Conservation (phyloP, 148 eudicot species). For the Rhododendron molle region DNA sequence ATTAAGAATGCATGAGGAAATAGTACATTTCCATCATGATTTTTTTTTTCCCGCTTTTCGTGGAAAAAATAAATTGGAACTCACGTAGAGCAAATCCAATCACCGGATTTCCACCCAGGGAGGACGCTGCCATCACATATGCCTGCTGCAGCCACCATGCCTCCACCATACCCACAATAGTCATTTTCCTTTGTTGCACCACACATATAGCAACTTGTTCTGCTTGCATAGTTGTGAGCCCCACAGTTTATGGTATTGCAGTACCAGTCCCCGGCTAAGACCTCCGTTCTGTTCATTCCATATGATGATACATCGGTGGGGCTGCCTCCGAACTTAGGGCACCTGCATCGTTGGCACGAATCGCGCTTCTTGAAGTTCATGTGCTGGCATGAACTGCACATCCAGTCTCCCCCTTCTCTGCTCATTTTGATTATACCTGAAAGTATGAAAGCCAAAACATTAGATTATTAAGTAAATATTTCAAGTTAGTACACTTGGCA, state of each 20-base stretch:
- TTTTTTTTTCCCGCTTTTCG: background rate
- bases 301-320: constrained; percentile 34
- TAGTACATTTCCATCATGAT: background rate
- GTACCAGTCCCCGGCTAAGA: constrained; percentile 85
- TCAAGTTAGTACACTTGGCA: background rate
- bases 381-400: constrained; percentile 77
- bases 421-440: constrained; percentile 35
- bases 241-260: constrained; percentile 63
- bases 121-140: constrained; percentile 24
- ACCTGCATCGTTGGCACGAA: constrained; percentile 58
- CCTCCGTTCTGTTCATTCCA: constrained; percentile 32
- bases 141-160: constrained; percentile 24
- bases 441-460: background rate
- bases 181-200: constrained; percentile 31
- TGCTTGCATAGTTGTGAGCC: constrained; percentile 85
- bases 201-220: constrained; percentile 60
- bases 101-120: constrained; percentile 90
- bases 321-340: constrained; percentile 42
- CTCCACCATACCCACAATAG: constrained; percentile 32
- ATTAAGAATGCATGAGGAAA: background rate
- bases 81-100: constrained; percentile 74
- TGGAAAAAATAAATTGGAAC: background rate
- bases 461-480: background rate
- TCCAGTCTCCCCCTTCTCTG: constrained; percentile 79
- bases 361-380: constrained; percentile 81